Base-by-base conservation (phyloP, 2,329 filamentous ascomycete genomes). In the Coleophoma crateriformis region DNA sequence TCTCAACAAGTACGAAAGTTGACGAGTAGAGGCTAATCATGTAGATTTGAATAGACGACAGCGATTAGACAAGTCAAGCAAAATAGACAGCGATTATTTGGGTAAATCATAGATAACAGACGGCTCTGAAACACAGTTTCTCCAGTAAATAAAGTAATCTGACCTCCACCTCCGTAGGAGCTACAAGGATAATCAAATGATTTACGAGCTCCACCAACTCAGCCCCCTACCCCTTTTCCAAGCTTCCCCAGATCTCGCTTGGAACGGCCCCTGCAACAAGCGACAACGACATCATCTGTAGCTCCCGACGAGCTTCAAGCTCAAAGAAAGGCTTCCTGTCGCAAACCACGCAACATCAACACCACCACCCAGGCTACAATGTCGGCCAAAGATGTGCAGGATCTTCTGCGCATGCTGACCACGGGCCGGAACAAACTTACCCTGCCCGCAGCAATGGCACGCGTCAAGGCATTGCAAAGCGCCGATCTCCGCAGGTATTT, bases 381-480 rank as follows among this genome's bases (percentile, higher is more conserved):
- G 7, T 70, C 75, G 1, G 77, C 81, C 54, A 73, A 78, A 52
- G 80, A 84, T 55, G 65, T 84, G 19, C 79, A 84, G 57, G 80
- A 82, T 59, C 72, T 84, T 14, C 69, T 84, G 47, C 78, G 79
- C 43, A 71, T 84, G 48, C 68, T 84, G 56, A 84, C 78, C 3
- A 71, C 74, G 43, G 64, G 64, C 8, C 60, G 63, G 17, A 77
- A 79, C 47, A 83, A 80, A 59, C 67, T 81, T 47, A 69, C 79
- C 3, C 79, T 84, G 68, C 71, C 83, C 64, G 73, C 74, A 47
- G 80, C 80, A 22, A 78, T 84, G 73, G 64, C 69, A 40, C 76
- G 81, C 54, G 71, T 83, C 50, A 82, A 78, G 61, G 71, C 76
- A 3, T 69, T 84, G 1, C 81, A 84, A 61, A 60, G 67, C 2